Base-by-base conservation (phyloP, 768 basidiomycete species). In the Hypsizygus marmoreus region DNA sequence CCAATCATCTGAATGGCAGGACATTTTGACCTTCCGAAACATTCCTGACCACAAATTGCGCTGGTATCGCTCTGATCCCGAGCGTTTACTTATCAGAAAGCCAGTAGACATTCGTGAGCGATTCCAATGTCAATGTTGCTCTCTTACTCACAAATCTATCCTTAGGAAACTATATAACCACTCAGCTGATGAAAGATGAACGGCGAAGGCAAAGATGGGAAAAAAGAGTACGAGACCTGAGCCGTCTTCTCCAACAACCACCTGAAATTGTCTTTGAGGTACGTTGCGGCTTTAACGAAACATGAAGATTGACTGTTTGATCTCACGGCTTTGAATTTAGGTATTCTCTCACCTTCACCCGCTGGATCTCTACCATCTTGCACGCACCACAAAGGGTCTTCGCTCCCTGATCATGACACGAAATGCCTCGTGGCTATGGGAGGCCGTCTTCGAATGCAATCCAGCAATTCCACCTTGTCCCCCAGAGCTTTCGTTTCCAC, bases 341-440 rank as follows among this genome's bases (percentile, higher is more conserved):
- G 66, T 74, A 24, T 62, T 69, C 23, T 51, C 54, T 20, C 63
- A 65, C 22, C 41, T 74, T 11, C 46, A 51, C 11, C 67, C 71
- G 6, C 10, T 49, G 1, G 72, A 72, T 49, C 66, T 73, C 24
- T 55, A 72, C n/a, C 56, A 53, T 16, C 60, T 74, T 12, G 54
- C 71, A 10, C 66, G 69, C 13, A 68, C 67, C 8, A 62, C 66
- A 6, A 68, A 64, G 48, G n/a, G 50, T 5, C 56, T 73, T 24
- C 64, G 69, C n/a, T 32, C 22, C 0, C 56, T 71, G 13, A 59
- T 74, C 24, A 60, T 66, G 42, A 46, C 28, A 40, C 66, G 29
- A 8, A 58, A 25, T 31, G 43, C 35, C 55, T 56, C 31, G 43
- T 70, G 47, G 61, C 62, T 65, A 12, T 65, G 61, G 66, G 51